These are phyloP conservation scores for Hypoxylon rubiginosum DNA, from an alignment of 2,329 filamentous ascomycete species.

Conservation along the genomic window DNA sequence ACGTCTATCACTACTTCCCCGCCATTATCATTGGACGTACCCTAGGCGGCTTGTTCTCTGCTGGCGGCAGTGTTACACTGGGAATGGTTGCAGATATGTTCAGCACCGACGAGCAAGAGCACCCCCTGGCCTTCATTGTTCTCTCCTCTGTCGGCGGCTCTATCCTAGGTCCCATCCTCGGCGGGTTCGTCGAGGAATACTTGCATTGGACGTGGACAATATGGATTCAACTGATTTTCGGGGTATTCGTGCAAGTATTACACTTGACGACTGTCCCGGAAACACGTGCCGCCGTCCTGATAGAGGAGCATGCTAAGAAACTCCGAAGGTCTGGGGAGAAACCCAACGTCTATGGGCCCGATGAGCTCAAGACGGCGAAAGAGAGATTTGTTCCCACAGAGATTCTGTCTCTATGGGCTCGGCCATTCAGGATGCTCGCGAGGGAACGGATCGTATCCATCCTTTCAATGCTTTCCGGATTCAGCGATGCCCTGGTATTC, in stretches of 20 bases:
- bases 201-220: slow-evolving; percentile 71
- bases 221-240: slow-evolving; percentile 72
- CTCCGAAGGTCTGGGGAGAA: slow-evolving; percentile 63
- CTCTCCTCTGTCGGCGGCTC: slow-evolving; percentile 68
- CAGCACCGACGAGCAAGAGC: slow-evolving; percentile 68
- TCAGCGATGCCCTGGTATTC: slow-evolving; percentile 75
- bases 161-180: slow-evolving; percentile 66
- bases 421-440: slow-evolving; percentile 73
- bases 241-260: slow-evolving; percentile 66
- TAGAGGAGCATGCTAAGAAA: slow-evolving; percentile 70
- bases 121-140: slow-evolving; percentile 72
- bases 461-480: slow-evolving; percentile 71
- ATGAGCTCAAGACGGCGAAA: slow-evolving; percentile 59
- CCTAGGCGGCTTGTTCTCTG: slow-evolving; percentile 69
- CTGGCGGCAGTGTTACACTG: slow-evolving; percentile 74
- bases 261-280: slow-evolving; percentile 68
- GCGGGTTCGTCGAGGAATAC: slow-evolving; percentile 64
- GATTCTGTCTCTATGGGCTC: slow-evolving; percentile 64
- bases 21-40: slow-evolving; percentile 60
- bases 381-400: slow-evolving; percentile 58
- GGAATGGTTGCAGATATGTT: slow-evolving; percentile 76
- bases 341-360: slow-evolving; percentile 58
- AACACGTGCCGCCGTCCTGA: slow-evolving; percentile 68
- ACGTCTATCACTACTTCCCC: slow-evolving; percentile 55
- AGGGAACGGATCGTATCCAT: slow-evolving; percentile 73